Evolutionary conservation across 345 rosid genomes (phyloP).

Genomic region (Ceriops zippeliana): DNA sequence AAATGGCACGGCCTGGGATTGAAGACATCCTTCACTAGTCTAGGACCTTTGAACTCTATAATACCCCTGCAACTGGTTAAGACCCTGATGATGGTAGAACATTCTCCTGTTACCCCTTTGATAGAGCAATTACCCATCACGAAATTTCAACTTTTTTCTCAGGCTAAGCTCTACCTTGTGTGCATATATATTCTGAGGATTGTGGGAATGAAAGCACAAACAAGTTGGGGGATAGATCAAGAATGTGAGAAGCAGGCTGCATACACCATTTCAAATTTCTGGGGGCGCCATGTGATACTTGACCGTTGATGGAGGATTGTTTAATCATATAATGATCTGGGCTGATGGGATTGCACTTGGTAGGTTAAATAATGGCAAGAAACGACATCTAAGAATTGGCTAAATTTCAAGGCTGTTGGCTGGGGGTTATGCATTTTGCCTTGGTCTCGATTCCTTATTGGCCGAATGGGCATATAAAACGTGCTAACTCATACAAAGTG

Average conservation of each 20-base stretch:
- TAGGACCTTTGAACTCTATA: constrained; percentile 38
- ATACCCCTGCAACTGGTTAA: constrained; percentile 33
- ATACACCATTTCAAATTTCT: constrained; percentile 12
- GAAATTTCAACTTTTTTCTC: not conserved
- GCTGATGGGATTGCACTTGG: too few relatives aligned
- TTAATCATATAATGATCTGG: not conserved
- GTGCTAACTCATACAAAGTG: too few relatives aligned
- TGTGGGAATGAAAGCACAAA: not conserved
- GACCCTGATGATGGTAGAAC: constrained; percentile 25
- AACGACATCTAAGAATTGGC: too few relatives aligned
- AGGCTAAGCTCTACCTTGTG: not conserved
- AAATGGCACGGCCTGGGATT: constrained; percentile 40
- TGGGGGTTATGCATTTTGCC: too few relatives aligned
- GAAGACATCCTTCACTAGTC: constrained; percentile 37
- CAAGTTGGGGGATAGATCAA: constrained; percentile 23
- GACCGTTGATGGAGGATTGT: constrained; percentile 31
- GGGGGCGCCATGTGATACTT: constrained; percentile 40
- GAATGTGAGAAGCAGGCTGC: constrained; percentile 16
- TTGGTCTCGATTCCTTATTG: too few relatives aligned
- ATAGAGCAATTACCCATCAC: constrained; percentile 60
- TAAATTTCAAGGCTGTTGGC: too few relatives aligned
- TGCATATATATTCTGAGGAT: not conserved
- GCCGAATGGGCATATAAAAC: too few relatives aligned
- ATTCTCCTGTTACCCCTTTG: constrained; percentile 27
- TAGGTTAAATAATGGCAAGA: too few relatives aligned